These are phyloP conservation scores for Wallemia mellicola DNA, from an alignment of 1,284 basidiomycete genomes.

Conservation along the genomic window DNA sequence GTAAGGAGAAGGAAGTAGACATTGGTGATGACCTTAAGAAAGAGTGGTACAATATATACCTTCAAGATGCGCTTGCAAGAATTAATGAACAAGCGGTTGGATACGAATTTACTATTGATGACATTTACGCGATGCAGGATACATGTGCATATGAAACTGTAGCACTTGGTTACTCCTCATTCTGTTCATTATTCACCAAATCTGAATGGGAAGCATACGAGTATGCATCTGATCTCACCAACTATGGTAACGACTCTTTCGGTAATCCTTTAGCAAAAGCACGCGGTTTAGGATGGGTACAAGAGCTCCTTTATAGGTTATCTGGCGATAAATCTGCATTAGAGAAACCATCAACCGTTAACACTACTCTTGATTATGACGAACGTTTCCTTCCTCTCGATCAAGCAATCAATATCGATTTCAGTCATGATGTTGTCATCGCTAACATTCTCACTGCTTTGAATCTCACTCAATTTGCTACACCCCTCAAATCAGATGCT, in stretches of 20 bases:
- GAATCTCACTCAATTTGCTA: constrained; percentile 5
- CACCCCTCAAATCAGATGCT: not conserved
- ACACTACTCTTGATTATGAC: constrained; percentile 40
- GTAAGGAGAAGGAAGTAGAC: not conserved
- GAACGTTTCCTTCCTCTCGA: constrained; percentile 44
- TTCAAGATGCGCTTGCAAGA: constrained; percentile 31
- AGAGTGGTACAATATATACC: constrained; percentile 22
- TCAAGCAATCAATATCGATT: constrained; percentile 53
- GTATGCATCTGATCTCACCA: constrained; percentile 10
- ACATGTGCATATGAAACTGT: constrained; percentile 30
- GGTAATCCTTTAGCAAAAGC: constrained; percentile 46
- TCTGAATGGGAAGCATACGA: constrained; percentile 24
- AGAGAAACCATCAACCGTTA: constrained; percentile 49
- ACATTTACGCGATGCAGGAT: constrained; percentile 20
- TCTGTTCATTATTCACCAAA: constrained; percentile 29
- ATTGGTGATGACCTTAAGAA: not conserved
- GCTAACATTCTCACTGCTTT: constrained; percentile 5
- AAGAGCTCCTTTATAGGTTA: constrained; percentile 48
- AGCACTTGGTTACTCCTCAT: constrained; percentile 19
- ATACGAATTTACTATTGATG: constrained; percentile 28
- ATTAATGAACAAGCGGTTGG: constrained; percentile 24
- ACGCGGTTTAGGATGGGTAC: constrained; percentile 55
- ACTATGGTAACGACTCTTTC: constrained; percentile 43
- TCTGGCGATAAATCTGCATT: constrained; percentile 30
- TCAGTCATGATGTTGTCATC: constrained; percentile 2